Evolutionary conservation across 202 grass and related monocot species (phyloP).

Genomic region (Zizania palustris): DNA sequence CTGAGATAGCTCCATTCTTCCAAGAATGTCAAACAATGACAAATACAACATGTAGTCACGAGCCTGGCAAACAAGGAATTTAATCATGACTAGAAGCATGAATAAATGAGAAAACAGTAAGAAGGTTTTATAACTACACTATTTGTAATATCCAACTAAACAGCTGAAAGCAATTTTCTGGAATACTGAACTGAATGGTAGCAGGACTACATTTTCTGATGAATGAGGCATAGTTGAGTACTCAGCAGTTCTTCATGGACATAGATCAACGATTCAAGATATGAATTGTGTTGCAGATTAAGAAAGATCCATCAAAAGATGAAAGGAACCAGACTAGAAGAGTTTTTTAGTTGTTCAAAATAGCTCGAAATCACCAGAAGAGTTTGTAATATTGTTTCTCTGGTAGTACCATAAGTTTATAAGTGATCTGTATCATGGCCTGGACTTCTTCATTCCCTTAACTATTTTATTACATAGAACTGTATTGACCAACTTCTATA

Average conservation of each 20-base stretch:
- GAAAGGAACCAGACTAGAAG: neutral
- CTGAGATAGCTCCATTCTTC: constrained; percentile 58
- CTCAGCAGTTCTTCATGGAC: neutral
- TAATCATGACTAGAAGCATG: constrained; percentile 5
- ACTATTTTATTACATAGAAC: neutral
- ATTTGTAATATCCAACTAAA: neutral
- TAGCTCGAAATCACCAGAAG: neutral
- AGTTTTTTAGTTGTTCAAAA: neutral
- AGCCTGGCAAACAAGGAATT: constrained; percentile 46
- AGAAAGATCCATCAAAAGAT: neutral
- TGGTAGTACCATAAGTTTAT: neutral
- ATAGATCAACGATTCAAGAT: neutral
- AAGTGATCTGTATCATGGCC: neutral
- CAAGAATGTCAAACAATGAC: constrained; percentile 79
- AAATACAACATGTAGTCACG: constrained; percentile 73
- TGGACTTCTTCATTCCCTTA: neutral
- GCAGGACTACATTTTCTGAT: neutral
- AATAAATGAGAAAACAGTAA: neutral
- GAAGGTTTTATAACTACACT: neutral
- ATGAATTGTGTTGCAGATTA: neutral
- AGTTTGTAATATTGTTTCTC: neutral
- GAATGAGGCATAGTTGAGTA: neutral
- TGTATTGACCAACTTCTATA: neutral
- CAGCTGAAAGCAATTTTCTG: too few species aligned
- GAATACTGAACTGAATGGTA: neutral